Conservation (phyloP, 441 rosid species). For the Daphne laureola region DNA sequence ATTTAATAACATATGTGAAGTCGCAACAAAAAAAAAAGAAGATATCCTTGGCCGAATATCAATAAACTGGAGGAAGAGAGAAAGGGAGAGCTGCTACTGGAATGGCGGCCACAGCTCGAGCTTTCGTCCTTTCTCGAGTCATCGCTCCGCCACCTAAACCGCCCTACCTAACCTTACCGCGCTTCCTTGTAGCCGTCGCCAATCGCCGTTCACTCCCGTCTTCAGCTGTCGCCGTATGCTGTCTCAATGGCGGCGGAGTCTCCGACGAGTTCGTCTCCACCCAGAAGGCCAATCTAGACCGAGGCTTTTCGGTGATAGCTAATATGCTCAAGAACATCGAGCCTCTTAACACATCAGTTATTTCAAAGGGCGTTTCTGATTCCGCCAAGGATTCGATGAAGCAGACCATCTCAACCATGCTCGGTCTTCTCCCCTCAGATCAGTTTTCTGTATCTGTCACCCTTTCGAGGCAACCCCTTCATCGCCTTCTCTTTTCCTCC, state of each 20-base stretch:
- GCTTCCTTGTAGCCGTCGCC: constrained; percentile 12
- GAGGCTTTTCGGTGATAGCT: constrained; percentile 68
- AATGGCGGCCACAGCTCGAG: constrained; percentile 74
- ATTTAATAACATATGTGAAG: too few relatives aligned
- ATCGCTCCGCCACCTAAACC: constrained; percentile 25
- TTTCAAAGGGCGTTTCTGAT: constrained; percentile 72
- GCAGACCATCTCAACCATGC: constrained; percentile 78
- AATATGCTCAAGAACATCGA: constrained; percentile 63
- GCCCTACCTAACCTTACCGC: constrained; percentile 10
- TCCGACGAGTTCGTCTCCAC: constrained; percentile 80
- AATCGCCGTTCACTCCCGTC: constrained; percentile 21
- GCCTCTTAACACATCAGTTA: constrained; percentile 65
- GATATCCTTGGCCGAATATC: not conserved
- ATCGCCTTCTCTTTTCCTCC: constrained; percentile 60
- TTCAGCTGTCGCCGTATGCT: constrained; percentile 30
- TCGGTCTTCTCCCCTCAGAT: constrained; percentile 86
- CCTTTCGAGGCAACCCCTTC: constrained; percentile 47
- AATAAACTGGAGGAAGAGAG: not conserved
- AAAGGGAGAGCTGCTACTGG: constrained; percentile 10
- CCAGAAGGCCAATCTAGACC: constrained; percentile 51
- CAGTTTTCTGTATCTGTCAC: constrained; percentile 56
- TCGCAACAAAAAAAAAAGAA: not conserved
- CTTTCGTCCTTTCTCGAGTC: constrained; percentile 45
- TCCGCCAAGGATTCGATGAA: constrained; percentile 80
- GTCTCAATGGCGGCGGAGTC: constrained; percentile 67